These are phyloP conservation scores for Hordeum vulgare DNA, from an alignment of 176 grass and related monocot genomes.

Conservation along the genomic window DNA sequence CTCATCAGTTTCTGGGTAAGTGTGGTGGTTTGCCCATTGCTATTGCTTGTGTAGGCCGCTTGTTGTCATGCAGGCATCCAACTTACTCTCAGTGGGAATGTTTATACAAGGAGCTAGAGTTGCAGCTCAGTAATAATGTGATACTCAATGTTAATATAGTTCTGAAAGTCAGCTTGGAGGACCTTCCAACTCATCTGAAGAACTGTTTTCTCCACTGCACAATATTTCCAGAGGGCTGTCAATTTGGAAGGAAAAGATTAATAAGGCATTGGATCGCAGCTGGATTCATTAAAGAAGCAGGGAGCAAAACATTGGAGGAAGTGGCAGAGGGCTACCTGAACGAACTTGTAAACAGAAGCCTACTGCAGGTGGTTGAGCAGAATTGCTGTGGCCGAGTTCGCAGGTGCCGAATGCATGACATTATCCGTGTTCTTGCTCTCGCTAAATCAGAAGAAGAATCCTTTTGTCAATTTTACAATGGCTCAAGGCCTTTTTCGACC, in stretches of 20 bases:
- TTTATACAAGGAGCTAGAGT: not conserved
- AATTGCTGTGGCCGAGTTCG: not conserved
- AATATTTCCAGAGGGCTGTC: not conserved
- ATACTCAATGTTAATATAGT: not conserved
- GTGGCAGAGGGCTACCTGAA: not conserved
- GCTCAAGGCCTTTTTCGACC: rapidly evolving
- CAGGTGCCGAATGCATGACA: not conserved
- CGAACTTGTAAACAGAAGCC: not conserved
- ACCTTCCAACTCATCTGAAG: not conserved
- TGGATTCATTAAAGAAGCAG: not conserved
- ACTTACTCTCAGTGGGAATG: not conserved
- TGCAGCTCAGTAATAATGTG: not conserved
- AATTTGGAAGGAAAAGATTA: not conserved
- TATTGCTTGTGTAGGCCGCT: not conserved
- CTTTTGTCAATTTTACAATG: not conserved
- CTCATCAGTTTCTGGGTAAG: not conserved
- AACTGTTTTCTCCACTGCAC: not conserved
- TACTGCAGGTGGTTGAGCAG: not conserved
- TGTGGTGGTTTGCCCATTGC: constrained; percentile 13
- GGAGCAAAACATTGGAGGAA: not conserved
- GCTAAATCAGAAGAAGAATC: not conserved
- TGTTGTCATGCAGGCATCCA: not conserved
- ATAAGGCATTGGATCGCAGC: not conserved
- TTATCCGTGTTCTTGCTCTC: not conserved
- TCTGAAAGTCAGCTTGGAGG: not conserved